These are phyloP conservation scores for Vicia faba DNA, from an alignment of 306 rosid genomes.

Conservation along the genomic window DNA sequence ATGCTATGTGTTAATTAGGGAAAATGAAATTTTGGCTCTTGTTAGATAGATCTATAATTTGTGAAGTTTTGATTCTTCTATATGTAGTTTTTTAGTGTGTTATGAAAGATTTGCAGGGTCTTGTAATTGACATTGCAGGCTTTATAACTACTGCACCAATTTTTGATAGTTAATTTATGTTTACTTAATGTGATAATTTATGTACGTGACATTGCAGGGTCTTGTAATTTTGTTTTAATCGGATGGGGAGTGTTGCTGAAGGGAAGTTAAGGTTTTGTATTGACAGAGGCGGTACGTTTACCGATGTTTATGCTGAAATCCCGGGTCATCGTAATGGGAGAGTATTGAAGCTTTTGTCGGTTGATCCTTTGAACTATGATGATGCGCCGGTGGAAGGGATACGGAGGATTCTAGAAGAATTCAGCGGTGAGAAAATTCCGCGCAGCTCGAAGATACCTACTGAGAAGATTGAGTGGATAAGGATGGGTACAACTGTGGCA, in stretches of 20 bases:
- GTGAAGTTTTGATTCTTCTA: slow-evolving; percentile 10
- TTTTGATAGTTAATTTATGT: not conserved
- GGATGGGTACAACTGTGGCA: slow-evolving; percentile 98
- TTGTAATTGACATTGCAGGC: too few species aligned
- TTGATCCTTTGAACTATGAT: slow-evolving; percentile 86
- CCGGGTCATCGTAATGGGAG: slow-evolving; percentile 72
- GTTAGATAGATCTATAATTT: slow-evolving; percentile 14
- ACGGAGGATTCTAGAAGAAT: slow-evolving; percentile 79
- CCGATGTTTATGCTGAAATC: slow-evolving; percentile 88
- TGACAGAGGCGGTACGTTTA: slow-evolving; percentile 95
- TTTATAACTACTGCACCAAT: not conserved
- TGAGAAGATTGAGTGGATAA: slow-evolving; percentile 89
- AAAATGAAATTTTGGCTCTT: not conserved
- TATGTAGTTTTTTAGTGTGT: not conserved
- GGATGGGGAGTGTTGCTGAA: slow-evolving; percentile 46
- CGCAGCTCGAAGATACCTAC: slow-evolving; percentile 73
- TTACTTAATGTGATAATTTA: not conserved
- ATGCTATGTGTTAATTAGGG: not conserved
- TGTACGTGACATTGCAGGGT: slow-evolving; percentile 35
- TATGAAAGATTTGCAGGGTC: not conserved
- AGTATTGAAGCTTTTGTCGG: slow-evolving; percentile 83
- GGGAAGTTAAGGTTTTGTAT: slow-evolving; percentile 81
- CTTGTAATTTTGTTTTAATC: slow-evolving; percentile 7
- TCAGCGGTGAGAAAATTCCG: slow-evolving; percentile 52
- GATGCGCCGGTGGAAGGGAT: slow-evolving; percentile 96